phyloP scores from a whole-genome alignment of 805 yeast species.

The Ogataea nonfermentans region DNA sequence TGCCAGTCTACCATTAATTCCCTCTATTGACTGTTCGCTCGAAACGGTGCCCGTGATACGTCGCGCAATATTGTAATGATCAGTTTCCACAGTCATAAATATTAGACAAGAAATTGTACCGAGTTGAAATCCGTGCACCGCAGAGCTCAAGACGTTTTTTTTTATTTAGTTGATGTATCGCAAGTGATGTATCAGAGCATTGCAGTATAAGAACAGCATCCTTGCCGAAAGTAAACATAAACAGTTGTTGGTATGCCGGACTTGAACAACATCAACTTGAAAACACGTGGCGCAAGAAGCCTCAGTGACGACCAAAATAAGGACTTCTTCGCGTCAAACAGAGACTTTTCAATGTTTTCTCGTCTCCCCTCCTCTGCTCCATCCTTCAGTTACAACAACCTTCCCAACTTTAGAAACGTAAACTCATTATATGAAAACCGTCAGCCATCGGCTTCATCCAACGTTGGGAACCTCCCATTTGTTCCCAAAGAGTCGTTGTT shows the following conservation, averaged over 20 bases:
- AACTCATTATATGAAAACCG: constrained; percentile 11
- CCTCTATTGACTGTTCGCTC: neutral
- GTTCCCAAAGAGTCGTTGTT: constrained; percentile 18
- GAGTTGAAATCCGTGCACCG: neutral
- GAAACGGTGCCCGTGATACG: constrained; percentile 5
- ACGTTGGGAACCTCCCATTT: constrained; percentile 17
- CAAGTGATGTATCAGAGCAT: constrained; percentile 9
- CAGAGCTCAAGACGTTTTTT: neutral
- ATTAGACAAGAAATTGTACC: neutral
- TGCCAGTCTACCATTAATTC: neutral
- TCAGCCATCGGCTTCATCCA: constrained; percentile 14
- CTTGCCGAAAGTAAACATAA: neutral
- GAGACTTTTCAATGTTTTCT: constrained; percentile 16
- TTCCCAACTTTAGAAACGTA: constrained; percentile 18
- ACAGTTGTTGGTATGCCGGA: constrained; percentile 11
- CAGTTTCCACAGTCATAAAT: constrained; percentile 10
- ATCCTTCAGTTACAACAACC: constrained; percentile 19
- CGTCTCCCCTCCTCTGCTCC: constrained; percentile 14
- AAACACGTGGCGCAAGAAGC: constrained; percentile 6
- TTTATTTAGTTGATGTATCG: constrained; percentile 4
- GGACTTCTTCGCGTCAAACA: constrained; percentile 4
- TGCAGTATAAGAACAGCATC: constrained; percentile 6
- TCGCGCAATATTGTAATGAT: constrained; percentile 6
- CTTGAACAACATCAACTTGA: constrained; percentile 10
- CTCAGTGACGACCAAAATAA: constrained; percentile 3